phyloP scores from a whole-genome alignment of 2,329 filamentous ascomycete genomes.

The Rugonectria rugulosa region DNA sequence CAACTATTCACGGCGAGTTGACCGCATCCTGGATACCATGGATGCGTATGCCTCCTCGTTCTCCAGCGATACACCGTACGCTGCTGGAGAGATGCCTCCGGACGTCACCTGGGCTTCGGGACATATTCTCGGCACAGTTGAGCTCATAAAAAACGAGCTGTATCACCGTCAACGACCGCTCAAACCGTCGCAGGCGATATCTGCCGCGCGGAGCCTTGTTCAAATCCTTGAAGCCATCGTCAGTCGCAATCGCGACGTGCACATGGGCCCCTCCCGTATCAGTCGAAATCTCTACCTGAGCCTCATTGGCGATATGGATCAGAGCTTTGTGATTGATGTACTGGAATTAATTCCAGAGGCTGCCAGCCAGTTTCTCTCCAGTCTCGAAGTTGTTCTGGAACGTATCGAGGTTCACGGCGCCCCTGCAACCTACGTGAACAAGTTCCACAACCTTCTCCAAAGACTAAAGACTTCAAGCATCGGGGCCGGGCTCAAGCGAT shows the following conservation, averaged over 20 bases:
- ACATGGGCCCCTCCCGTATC: conserved; percentile 34
- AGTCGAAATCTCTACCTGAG: conserved; percentile 57
- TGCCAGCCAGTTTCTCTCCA: conserved; percentile 52
- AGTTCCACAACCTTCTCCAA: conserved; percentile 43
- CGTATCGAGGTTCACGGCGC: conserved; percentile 45
- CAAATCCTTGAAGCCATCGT: conserved; percentile 57
- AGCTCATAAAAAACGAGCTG: conserved; percentile 53
- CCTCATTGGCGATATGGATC: conserved; percentile 55
- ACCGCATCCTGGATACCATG: conserved; percentile 55
- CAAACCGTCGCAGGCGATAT: conserved; percentile 47
- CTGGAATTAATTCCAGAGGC: conserved; percentile 54
- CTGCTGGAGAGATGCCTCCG: conserved; percentile 41
- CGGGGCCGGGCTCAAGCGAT: conserved; percentile 44
- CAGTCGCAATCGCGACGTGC: conserved; percentile 48
- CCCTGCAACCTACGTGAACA: conserved; percentile 46
- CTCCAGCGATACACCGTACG: not conserved
- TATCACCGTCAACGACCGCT: conserved; percentile 49
- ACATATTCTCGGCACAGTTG: conserved; percentile 54
- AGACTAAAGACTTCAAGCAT: conserved; percentile 41
- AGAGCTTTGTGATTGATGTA: conserved; percentile 54
- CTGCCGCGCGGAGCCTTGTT: conserved; percentile 57
- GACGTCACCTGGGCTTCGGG: conserved; percentile 58
- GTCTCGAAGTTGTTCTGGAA: conserved; percentile 45
- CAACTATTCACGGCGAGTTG: conserved; percentile 56
- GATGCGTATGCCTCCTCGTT: conserved; percentile 41